These are phyloP conservation scores for Hymenoscyphus salicellus DNA, from an alignment of 2,329 filamentous ascomycete genomes.

Conservation along the genomic window DNA sequence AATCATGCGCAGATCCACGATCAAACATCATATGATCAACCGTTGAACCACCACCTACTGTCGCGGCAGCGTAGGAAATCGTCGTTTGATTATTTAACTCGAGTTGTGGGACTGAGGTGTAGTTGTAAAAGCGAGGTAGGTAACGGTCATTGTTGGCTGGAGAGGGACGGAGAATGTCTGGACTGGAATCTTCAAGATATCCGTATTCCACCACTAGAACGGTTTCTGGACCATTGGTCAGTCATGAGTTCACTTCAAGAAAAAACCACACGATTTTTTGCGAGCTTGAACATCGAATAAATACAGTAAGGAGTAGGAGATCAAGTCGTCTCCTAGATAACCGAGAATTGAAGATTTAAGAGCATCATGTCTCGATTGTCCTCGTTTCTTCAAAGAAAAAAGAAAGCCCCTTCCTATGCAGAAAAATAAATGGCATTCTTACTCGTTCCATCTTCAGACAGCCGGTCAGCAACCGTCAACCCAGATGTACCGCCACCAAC, in stretches of 20 bases:
- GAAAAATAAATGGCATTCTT: not conserved
- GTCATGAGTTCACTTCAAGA: not conserved
- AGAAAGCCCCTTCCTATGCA: no score
- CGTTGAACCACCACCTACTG: conserved; percentile 37
- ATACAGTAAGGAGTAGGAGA: no score
- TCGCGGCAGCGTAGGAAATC: conserved; percentile 24
- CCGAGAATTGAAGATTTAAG: no score
- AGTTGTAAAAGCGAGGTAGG: conserved; percentile 23
- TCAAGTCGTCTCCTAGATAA: no score
- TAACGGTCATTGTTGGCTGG: conserved; percentile 6
- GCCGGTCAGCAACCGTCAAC: conserved; percentile 46
- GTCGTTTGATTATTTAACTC: conserved; percentile 21
- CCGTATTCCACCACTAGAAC: conserved; percentile 10
- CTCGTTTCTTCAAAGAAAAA: no score
- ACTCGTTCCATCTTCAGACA: conserved; percentile 40
- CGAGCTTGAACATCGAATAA: no score
- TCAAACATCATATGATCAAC: conserved; percentile 28
- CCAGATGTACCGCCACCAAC: conserved; percentile 42
- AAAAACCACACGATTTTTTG: no score
- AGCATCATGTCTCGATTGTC: no score
- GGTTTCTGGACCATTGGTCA: not conserved
- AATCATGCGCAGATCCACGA: conserved; percentile 20
- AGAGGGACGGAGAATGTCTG: conserved; percentile 4
- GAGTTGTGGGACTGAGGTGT: conserved; percentile 37
- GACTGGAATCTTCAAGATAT: not conserved